Conservation (phyloP, 1,284 basidiomycete species). For the Coniferiporia weirii region DNA sequence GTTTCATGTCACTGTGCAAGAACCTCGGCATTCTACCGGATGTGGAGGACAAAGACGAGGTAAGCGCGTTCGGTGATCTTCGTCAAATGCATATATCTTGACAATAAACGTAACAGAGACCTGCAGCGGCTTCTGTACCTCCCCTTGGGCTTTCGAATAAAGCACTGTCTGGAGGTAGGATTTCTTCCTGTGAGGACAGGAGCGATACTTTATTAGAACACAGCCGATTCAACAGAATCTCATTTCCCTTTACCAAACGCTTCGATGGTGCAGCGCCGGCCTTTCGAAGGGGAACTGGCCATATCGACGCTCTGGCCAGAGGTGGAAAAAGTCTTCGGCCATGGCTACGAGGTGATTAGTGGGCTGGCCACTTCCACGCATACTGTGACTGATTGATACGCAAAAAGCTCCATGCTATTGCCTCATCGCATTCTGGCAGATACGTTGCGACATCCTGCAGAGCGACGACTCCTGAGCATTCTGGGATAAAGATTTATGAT, state of each 20-base stretch:
- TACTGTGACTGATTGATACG: background rate
- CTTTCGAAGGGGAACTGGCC: slow-evolving; percentile 81
- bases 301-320: slow-evolving; percentile 94
- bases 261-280: slow-evolving; percentile 25
- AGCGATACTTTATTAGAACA: background rate
- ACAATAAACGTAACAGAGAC: slow-evolving; percentile 28
- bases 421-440: slow-evolving; percentile 61
- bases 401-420: slow-evolving; percentile 68
- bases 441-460: slow-evolving; percentile 91
- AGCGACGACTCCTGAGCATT: slow-evolving; percentile 83
- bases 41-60: slow-evolving; percentile 47
- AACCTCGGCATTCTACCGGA: slow-evolving; percentile 41
- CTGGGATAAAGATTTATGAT: slow-evolving; percentile 82
- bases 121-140: slow-evolving; percentile 66
- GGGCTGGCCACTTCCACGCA: too few species aligned
- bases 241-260: slow-evolving; percentile 9
- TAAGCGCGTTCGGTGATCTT: slow-evolving; percentile 24
- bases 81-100: background rate
- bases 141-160: slow-evolving; percentile 74
- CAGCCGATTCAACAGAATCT: slow-evolving; percentile 9
- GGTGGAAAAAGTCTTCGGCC: slow-evolving; percentile 94
- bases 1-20: slow-evolving; percentile 64
- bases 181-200: background rate
- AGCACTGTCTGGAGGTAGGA: slow-evolving; percentile 51
- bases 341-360: slow-evolving; percentile 83